Conservation (phyloP, 495 filamentous ascomycete species). For the Neurospora discreta region DNA sequence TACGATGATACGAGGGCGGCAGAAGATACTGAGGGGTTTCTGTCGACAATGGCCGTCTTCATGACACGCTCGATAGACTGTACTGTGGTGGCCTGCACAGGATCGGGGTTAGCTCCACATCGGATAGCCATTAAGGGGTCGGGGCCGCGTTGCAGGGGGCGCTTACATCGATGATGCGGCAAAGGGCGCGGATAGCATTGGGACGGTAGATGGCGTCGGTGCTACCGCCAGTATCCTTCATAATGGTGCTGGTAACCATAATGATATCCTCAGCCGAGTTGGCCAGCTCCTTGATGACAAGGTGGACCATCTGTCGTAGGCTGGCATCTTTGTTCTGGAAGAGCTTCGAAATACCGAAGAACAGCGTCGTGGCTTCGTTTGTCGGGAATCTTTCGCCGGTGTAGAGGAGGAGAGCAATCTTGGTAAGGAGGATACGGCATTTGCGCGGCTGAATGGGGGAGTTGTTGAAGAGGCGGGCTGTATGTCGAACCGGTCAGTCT, state of each 20-base stretch:
- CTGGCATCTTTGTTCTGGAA: conserved; percentile 99
- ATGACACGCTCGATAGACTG: conserved; percentile 97
- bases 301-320: conserved; percentile 97
- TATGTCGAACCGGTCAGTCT: conserved; percentile 8
- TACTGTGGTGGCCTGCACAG: conserved; percentile 74
- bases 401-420: conserved; percentile 93
- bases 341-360: conserved; percentile 98
- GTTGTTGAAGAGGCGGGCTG: conserved; percentile 94
- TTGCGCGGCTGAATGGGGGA: conserved; percentile 88
- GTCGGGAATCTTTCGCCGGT: conserved; percentile 94
- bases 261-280: conserved; percentile 97
- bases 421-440: conserved; percentile 93
- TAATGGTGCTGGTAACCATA: conserved; percentile 98
- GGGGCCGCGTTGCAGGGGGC: background rate
- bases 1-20: conserved; percentile 96
- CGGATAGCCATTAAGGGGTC: background rate
- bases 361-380: conserved; percentile 94
- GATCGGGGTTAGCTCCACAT: conserved; percentile 6
- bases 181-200: conserved; percentile 93
- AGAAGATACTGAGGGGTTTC: conserved; percentile 94
- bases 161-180: conserved; percentile 91
- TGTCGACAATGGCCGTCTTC: conserved; percentile 99
- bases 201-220: conserved; percentile 92
- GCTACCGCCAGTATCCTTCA: conserved; percentile 97
- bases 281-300: conserved; percentile 94